Conservation (phyloP, 106 monocot genomes). For the Gastrodia elata region DNA sequence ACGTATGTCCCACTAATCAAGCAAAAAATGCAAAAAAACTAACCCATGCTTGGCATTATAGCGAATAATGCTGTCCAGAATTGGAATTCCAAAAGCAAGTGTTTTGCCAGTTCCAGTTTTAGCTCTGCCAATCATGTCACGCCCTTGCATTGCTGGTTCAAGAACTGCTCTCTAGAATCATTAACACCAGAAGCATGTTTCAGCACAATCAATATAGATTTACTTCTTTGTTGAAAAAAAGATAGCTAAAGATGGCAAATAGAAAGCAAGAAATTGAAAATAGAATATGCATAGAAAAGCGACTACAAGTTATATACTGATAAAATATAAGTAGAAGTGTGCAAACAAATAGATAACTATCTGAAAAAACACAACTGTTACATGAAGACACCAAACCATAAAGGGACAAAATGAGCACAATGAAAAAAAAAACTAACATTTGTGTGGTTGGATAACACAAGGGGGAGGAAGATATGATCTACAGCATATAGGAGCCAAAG, state of each 20-base stretch:
- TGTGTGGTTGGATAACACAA: no score
- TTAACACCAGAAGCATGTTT: neutral
- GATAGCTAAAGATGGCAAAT: neutral
- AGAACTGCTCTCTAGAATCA: constrained; percentile 65
- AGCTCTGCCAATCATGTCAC: constrained; percentile 93
- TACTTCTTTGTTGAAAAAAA: neutral
- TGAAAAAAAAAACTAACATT: no score
- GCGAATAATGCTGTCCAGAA: constrained; percentile 78
- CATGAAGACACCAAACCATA: no score
- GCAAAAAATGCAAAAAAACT: constrained; percentile 11
- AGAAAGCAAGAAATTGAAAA: neutral
- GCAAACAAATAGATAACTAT: no score
- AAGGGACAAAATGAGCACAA: no score
- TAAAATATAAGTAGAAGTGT: no score
- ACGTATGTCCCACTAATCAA: neutral
- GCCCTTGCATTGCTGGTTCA: constrained; percentile 98
- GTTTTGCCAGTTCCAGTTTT: constrained; percentile 97
- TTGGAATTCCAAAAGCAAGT: constrained; percentile 97
- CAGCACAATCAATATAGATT: neutral
- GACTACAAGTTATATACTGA: neutral
- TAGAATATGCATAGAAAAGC: neutral
- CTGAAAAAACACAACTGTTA: no score
- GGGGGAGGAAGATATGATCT: no score
- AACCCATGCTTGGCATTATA: constrained; percentile 75
- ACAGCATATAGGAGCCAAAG: no score